Evolutionary conservation across 331 rosid genomes (phyloP), one percentile per base, ranked within the genome.

Genomic region (Malus hybrid): DNA sequence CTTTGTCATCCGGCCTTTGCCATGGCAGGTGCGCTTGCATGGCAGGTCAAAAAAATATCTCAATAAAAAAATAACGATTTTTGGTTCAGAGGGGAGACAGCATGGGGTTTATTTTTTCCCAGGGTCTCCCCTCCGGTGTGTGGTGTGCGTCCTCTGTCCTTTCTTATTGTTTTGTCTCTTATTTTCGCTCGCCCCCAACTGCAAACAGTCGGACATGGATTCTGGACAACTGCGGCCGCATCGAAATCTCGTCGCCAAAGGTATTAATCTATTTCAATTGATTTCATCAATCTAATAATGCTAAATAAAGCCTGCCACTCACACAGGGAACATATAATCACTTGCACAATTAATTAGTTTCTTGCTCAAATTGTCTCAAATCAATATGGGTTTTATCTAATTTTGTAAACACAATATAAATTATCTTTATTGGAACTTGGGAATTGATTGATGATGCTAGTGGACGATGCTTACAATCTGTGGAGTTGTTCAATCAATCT

Each of bases 11-110:
- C 86, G 97, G 84, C 97, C 97, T 90, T 93, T 93, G 98, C 97
- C 98, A 91, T 93, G 97, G 9, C 93, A 68, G 98, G 97, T 91
- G 98, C 94, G 98, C 98, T 93, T 90, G 98, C 95, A 64, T 93
- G 97, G 97, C 96, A 88, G 98, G 97, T 93, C 97, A 88, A 66
- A 33, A 67, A 48, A 72, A 72, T 32, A 24, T 56, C 77, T 67
- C 85, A 93, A 89, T 88, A 88, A 87, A 86, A 88, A 67, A 61
- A 13, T 15, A 10, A 19, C 8, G 18, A 76, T 84, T 84, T 50
- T 84, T 80, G 86, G 85, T 83, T 86, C 46, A 33, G 36, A 83
- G 86, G 89, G 73, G 89, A 73, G 93, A 84, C 76, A 83, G 98
- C 91, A 91, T 90, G 96, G 96, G 97, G 60, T 10, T 39, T 39